phyloP scores from a whole-genome alignment of 768 basidiomycete species.

The Termitomyces sp. region DNA sequence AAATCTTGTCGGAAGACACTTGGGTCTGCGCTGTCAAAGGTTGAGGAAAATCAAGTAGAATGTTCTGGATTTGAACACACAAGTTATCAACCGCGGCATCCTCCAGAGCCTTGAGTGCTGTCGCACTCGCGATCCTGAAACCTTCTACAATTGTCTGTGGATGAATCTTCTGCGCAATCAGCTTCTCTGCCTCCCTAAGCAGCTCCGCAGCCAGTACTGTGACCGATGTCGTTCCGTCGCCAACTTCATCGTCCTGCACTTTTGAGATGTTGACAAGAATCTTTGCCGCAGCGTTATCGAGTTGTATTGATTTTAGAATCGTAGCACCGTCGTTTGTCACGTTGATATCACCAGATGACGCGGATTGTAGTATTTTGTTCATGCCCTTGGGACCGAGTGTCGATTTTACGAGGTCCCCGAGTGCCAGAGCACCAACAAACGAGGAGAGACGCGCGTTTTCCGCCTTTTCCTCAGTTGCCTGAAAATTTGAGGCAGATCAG shows the following conservation, averaged over 20 bases:
- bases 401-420: constrained; percentile 98
- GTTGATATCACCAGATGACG: constrained; percentile 83
- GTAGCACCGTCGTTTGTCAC: constrained; percentile 99
- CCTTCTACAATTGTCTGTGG: constrained; percentile 98
- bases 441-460: constrained; percentile 98
- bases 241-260: constrained; percentile 99
- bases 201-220: constrained; percentile 91
- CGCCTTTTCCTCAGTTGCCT: constrained; percentile 90
- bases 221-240: constrained; percentile 90
- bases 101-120: constrained; percentile 83
- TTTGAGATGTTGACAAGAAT: constrained; percentile 99
- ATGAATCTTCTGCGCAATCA: constrained; percentile 89
- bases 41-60: background rate
- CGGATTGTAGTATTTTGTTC: constrained; percentile 99
- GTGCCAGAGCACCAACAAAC: constrained; percentile 94
- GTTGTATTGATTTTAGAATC: constrained; percentile 93
- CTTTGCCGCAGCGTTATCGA: constrained; percentile 98
- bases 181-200: constrained; percentile 90
- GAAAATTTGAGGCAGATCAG: background rate
- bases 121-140: constrained; percentile 84
- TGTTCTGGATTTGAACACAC: constrained; percentile 36
- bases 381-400: constrained; percentile 99
- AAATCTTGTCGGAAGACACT: constrained; percentile 80
- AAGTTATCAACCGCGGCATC: constrained; percentile 77
- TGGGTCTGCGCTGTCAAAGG: constrained; percentile 54